Percentiles rank a stretch among this genome's conserved stretches.
phyloP scores from a whole-genome alignment of 768 basidiomycete species.

The Agrocybe pediades region DNA sequence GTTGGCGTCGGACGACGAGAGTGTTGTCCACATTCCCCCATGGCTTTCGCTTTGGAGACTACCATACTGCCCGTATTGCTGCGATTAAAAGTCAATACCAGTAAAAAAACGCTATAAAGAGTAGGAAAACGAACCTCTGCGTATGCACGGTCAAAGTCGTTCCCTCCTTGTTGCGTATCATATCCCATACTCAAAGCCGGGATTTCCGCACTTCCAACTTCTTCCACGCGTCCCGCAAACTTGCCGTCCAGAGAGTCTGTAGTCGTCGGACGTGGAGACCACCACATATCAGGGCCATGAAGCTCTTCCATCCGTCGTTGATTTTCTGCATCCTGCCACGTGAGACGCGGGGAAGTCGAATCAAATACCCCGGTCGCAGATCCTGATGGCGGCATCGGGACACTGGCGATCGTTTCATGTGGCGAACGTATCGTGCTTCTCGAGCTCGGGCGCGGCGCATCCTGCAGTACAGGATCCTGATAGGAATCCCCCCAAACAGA shows the following conservation, averaged over 20 bases:
- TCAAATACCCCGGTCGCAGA: slow-evolving; percentile 12
- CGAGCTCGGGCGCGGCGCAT: slow-evolving; percentile 8
- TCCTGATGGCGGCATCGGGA: slow-evolving; percentile 27
- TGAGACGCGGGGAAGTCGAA: slow-evolving; percentile 15
- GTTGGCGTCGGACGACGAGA: slow-evolving; percentile 15
- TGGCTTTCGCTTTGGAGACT: slow-evolving; percentile 19
- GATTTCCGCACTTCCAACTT: slow-evolving; percentile 4
- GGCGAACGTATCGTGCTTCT: slow-evolving; percentile 22
- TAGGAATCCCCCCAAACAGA: slow-evolving; percentile 17
- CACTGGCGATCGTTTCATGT: slow-evolving; percentile 32
- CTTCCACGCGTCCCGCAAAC: slow-evolving; percentile 10
- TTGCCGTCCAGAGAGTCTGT: slow-evolving; percentile 11
- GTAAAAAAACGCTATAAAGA: not conserved
- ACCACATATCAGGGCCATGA: slow-evolving; percentile 23
- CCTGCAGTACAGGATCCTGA: slow-evolving; percentile 14
- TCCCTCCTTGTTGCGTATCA: slow-evolving; percentile 16
- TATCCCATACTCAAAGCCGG: slow-evolving; percentile 27
- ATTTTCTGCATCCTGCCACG: slow-evolving; percentile 22
- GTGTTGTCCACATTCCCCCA: slow-evolving; percentile 23
- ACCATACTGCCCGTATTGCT: slow-evolving; percentile 23
- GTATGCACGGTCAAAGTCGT: slow-evolving; percentile 23
- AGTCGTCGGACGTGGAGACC: slow-evolving; percentile 12
- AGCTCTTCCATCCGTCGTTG: slow-evolving; percentile 19
- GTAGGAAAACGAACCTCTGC: slow-evolving; percentile 23
- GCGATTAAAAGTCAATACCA: slow-evolving; percentile 3